Evolutionary conservation across 345 rosid genomes (phyloP), one percentile per base, ranked within the genome.

Genomic region (Adansonia digitata): DNA sequence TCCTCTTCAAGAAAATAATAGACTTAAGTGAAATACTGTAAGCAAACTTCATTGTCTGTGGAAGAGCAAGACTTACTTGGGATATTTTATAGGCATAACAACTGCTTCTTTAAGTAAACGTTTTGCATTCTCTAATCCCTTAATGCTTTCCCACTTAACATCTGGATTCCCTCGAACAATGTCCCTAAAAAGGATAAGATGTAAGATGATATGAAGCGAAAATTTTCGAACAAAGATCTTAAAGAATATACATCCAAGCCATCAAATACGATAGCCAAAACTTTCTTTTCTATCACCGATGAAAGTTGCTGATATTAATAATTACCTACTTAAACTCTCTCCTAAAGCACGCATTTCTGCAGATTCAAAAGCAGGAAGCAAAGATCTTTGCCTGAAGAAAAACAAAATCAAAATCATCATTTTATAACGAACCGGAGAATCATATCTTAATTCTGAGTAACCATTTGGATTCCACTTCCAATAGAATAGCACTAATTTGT

Each of bases 31-130:
- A 4, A 22, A 13, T 24, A 24, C 29, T 57, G n/a, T n/a, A n/a
- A n/a, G n/a, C 15, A 73, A 4, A 42, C 20, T 24, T 46, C 46
- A 27, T 27, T 53, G 13, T 40, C 27, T 53, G 11, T 4, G 55
- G 34, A 42, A 18, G 2, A 61, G 46, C 39, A 79, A 67, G 66
- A 90, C 91, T 77, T 85, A 91, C 99, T 89, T 82, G 74, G 99
- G 99, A 81, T 95, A 95, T 82, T 95, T 95, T 55, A 95, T 92
- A 48, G 99, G 99, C 98, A 95, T 95, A 71, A 95, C 97, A 76
- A 95, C 99, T 53, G 99, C 99, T 85, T 95, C 99, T 84, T 95
- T 95, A 72, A 95, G 92, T 78, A 95, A 81, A 72, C 81, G 90
- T 69, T 95, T 95, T 10, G 99, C 98, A 77, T 82, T 91, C 77